phyloP scores from a whole-genome alignment of 2,329 filamentous ascomycete species.

The Cladosporium cucumerinum region DNA sequence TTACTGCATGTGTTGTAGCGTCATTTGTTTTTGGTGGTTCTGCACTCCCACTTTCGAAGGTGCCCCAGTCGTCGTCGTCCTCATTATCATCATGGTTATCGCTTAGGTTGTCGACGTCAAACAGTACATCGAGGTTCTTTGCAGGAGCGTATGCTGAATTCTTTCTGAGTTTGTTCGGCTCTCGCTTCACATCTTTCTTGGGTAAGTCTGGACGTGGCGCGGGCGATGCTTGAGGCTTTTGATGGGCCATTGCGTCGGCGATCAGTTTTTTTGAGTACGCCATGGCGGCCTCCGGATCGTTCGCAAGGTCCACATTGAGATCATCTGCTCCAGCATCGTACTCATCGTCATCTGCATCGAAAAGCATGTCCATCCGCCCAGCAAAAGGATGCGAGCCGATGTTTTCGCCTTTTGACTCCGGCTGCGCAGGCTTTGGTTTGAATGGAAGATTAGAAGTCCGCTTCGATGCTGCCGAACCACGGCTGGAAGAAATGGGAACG shows the following conservation, averaged over 20 bases:
- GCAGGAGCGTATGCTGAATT: slow-evolving; percentile 24
- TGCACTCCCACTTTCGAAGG: slow-evolving; percentile 27
- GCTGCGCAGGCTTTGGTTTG: slow-evolving; percentile 21
- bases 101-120: slow-evolving; percentile 32
- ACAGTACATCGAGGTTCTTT: slow-evolving; percentile 29
- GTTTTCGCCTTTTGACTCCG: neutral
- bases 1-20: neutral
- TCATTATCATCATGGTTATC: slow-evolving; percentile 23
- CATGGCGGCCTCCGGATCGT: slow-evolving; percentile 35
- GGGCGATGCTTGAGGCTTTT: slow-evolving; percentile 12
- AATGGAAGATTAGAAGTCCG: slow-evolving; percentile 8
- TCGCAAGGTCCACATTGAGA: slow-evolving; percentile 30
- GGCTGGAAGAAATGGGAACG: neutral
- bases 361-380: slow-evolving; percentile 34
- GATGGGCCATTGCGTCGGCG: slow-evolving; percentile 25
- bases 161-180: slow-evolving; percentile 27
- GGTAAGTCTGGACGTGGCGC: neutral
- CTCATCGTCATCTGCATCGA: slow-evolving; percentile 32
- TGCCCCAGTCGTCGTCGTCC: slow-evolving; percentile 36
- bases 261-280: slow-evolving; percentile 35
- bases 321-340: slow-evolving; percentile 36
- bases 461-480: neutral
- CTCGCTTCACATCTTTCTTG: slow-evolving; percentile 11
- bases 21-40: neutral
- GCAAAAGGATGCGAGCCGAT: slow-evolving; percentile 33